Evolutionary conservation across 345 rosid genomes (phyloP).

Genomic region (Salix caprea): DNA sequence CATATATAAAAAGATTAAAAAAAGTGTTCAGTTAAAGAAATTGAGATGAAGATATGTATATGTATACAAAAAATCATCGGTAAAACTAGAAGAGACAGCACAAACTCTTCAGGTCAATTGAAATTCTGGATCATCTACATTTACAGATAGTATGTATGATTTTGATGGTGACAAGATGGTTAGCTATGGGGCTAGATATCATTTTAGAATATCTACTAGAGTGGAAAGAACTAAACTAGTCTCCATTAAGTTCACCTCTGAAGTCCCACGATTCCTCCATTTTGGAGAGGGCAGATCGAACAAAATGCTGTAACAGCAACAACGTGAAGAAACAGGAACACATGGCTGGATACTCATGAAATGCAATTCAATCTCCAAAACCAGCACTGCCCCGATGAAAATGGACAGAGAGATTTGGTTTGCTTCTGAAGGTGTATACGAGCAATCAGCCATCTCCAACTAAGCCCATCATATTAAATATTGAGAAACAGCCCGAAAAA

Average conservation of each 20-base stretch:
- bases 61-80: too few species aligned
- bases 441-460: background rate
- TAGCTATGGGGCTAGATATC: background rate
- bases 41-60: too few species aligned
- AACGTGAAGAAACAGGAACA: background rate
- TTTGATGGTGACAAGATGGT: background rate
- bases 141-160: background rate
- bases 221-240: background rate
- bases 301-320: background rate
- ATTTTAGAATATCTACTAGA: background rate
- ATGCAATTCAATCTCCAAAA: background rate
- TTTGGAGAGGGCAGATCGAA: background rate
- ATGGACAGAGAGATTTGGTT: background rate
- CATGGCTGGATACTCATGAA: background rate
- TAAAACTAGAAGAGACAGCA: background rate
- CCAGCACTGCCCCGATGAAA: background rate
- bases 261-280: background rate
- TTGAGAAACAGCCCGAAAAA: background rate
- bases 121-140: background rate
- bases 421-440: background rate
- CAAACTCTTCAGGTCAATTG: background rate
- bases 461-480: background rate
- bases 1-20: too few species aligned
- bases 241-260: background rate
- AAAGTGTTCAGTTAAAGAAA: too few species aligned